These are phyloP conservation scores for Cucurbitaria berberidis DNA, from an alignment of 2,329 filamentous ascomycete species.

Conservation along the genomic window DNA sequence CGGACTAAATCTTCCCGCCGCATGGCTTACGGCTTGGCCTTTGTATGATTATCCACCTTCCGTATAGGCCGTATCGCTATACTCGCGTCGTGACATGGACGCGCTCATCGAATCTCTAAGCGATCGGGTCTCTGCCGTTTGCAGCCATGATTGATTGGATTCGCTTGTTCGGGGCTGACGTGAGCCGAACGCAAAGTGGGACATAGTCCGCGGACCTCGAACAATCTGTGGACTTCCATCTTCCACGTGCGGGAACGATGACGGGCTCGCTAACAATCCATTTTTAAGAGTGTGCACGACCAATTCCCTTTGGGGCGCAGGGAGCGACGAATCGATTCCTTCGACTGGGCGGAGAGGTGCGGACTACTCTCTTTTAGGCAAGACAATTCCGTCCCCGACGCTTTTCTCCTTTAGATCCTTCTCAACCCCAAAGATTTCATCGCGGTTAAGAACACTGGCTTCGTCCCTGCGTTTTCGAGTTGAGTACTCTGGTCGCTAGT, in stretches of 20 bases:
- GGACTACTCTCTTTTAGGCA: not conserved
- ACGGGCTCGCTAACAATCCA: too few relatives aligned
- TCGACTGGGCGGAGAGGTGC: too few relatives aligned
- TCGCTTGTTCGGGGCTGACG: conserved; percentile 9
- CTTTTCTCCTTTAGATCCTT: not conserved
- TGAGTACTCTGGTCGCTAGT: too few relatives aligned
- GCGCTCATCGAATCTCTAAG: conserved; percentile 19
- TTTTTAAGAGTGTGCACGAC: too few relatives aligned
- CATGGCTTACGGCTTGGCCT: conserved; percentile 5
- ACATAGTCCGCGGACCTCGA: too few relatives aligned
- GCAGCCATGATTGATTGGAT: conserved; percentile 7
- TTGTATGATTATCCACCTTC: conserved; percentile 11
- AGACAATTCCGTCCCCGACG: not conserved
- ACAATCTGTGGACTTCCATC: not conserved
- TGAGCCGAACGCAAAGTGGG: not conserved
- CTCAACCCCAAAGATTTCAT: too few relatives aligned
- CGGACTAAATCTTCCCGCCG: conserved; percentile 3
- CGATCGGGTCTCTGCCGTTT: conserved; percentile 10
- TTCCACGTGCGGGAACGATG: not conserved
- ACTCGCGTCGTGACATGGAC: not conserved
- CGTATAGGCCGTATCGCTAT: conserved; percentile 22
- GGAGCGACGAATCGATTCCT: too few relatives aligned
- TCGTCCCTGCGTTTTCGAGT: not conserved
- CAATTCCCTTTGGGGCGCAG: too few relatives aligned
- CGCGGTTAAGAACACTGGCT: not conserved